Percentiles rank a stretch among this genome's conserved stretches.
These are phyloP conservation scores for Lecanosticta acicola DNA, from an alignment of 2,329 filamentous ascomycete species.

Conservation along the genomic window DNA sequence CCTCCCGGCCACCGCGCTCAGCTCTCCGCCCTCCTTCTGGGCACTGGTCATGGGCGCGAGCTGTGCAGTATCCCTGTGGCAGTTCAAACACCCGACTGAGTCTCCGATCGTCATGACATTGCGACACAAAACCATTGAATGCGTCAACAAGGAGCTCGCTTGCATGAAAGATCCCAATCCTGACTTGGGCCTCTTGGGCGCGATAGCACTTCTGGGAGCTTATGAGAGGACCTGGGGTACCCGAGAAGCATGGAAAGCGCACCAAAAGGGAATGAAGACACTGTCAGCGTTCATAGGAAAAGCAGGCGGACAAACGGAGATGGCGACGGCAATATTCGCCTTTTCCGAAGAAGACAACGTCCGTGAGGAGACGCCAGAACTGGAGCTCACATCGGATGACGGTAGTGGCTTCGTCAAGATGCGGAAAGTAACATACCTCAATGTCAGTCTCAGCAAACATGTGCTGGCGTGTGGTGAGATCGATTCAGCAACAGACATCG, in stretches of 20 bases:
- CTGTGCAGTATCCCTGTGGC: slow-evolving; percentile 2
- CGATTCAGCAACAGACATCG: slow-evolving; percentile 3
- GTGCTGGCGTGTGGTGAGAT: slow-evolving; percentile 6
- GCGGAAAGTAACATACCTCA: slow-evolving; percentile 5
- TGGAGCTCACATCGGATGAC: neutral
- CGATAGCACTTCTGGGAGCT: slow-evolving; percentile 13
- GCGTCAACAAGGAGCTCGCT: slow-evolving; percentile 9
- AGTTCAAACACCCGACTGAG: slow-evolving; percentile 2
- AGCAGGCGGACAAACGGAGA: slow-evolving; percentile 9
- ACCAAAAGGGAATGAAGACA: slow-evolving; percentile 12
- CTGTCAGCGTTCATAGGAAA: slow-evolving; percentile 7
- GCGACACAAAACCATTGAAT: slow-evolving; percentile 14
- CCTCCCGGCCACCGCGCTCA: slow-evolving; percentile 11
- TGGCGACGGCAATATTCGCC: slow-evolving; percentile 10
- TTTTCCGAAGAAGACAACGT: slow-evolving; percentile 9
- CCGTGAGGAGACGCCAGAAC: neutral
- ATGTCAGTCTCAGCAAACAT: slow-evolving; percentile 8
- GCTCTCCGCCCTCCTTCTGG: slow-evolving; percentile 15
- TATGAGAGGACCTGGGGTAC: slow-evolving; percentile 15
- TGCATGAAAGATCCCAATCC: slow-evolving; percentile 3
- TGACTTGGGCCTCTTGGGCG: slow-evolving; percentile 13
- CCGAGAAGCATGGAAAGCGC: slow-evolving; percentile 11
- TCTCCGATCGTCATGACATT: slow-evolving; percentile 10
- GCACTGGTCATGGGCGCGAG: slow-evolving; percentile 12
- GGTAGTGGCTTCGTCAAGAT: slow-evolving; percentile 9